phyloP scores from a whole-genome alignment of 1,284 basidiomycete species.

The Trametes pubescens region DNA sequence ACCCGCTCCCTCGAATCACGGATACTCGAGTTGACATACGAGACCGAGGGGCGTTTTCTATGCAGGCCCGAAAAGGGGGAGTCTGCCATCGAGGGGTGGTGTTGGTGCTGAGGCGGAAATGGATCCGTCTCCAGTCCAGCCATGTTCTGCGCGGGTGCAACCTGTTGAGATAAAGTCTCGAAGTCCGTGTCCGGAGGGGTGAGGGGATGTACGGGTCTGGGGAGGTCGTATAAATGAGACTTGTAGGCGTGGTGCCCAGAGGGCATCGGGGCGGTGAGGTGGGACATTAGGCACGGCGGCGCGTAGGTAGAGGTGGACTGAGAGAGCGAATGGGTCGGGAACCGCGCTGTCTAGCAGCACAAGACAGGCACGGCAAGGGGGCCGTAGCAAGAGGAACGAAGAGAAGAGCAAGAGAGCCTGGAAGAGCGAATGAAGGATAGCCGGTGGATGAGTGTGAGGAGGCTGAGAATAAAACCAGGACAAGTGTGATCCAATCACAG shows the following conservation, averaged over 20 bases:
- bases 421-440: conserved; percentile 21
- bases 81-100: conserved; percentile 20
- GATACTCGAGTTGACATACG: conserved; percentile 62
- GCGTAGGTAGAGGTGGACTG: conserved; percentile 24
- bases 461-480: conserved; percentile 23
- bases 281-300: conserved; percentile 29
- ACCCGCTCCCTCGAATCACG: conserved; percentile 59
- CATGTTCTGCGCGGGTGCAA: conserved; percentile 31
- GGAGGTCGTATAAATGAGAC: conserved; percentile 58
- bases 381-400: conserved; percentile 14
- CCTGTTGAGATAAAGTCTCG: conserved; percentile 42
- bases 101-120: conserved; percentile 28
- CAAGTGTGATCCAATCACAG: conserved; percentile 35
- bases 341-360: conserved; percentile 39
- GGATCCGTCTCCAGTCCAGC: conserved; percentile 39
- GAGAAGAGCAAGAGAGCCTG: conserved; percentile 14
- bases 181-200: conserved; percentile 65
- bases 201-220: conserved; percentile 50
- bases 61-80: conserved; percentile 34
- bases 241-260: conserved; percentile 54
- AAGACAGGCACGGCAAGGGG: conserved; percentile 18
- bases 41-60: conserved; percentile 58
- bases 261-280: conserved; percentile 38
- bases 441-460: conserved; percentile 3
- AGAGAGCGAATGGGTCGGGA: conserved; percentile 26